phyloP scores from a whole-genome alignment of 371 early-diverging fungal species.

The Smittium culicis region DNA sequence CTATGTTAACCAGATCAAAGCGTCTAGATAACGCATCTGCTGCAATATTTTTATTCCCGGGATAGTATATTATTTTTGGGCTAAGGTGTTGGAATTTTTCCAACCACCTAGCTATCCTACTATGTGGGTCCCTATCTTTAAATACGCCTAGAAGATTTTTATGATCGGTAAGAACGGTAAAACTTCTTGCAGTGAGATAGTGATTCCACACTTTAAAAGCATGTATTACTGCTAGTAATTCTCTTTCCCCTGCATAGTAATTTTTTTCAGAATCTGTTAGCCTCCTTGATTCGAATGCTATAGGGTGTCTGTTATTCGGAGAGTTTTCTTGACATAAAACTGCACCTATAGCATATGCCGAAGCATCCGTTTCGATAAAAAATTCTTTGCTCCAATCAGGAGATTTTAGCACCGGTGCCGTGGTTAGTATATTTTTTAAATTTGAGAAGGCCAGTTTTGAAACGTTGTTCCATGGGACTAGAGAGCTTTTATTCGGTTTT shows the following conservation, averaged over 20 bases:
- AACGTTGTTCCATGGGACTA: constrained; percentile 5
- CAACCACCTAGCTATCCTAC: background rate
- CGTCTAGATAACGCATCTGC: constrained; percentile 14
- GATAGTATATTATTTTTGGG: constrained; percentile 8
- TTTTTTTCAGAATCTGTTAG: constrained; percentile 16
- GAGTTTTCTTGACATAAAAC: constrained; percentile 7
- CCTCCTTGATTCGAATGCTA: constrained; percentile 15
- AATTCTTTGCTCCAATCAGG: constrained; percentile 7
- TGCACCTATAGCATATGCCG: constrained; percentile 1
- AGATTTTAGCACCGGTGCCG: constrained; percentile 4
- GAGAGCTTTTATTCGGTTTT: background rate
- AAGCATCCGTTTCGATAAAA: constrained; percentile 9
- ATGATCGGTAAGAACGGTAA: constrained; percentile 15
- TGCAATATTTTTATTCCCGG: constrained; percentile 2
- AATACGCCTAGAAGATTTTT: constrained; percentile 13
- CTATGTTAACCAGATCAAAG: background rate
- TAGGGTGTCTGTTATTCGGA: constrained; percentile 8
- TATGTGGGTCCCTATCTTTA: constrained; percentile 7
- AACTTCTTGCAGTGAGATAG: constrained; percentile 5
- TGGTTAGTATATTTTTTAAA: constrained; percentile 6
- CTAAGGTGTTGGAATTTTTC: background rate
- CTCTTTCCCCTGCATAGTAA: constrained; percentile 18
- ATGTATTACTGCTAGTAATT: constrained; percentile 15
- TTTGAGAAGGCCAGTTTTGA: constrained; percentile 1
- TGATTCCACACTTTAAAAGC: constrained; percentile 14